A percentile compares a stretch with the other conserved stretches of the same genome.
Evolutionary conservation across 805 yeast species (phyloP).

Genomic region (Candida broadrunensis): DNA sequence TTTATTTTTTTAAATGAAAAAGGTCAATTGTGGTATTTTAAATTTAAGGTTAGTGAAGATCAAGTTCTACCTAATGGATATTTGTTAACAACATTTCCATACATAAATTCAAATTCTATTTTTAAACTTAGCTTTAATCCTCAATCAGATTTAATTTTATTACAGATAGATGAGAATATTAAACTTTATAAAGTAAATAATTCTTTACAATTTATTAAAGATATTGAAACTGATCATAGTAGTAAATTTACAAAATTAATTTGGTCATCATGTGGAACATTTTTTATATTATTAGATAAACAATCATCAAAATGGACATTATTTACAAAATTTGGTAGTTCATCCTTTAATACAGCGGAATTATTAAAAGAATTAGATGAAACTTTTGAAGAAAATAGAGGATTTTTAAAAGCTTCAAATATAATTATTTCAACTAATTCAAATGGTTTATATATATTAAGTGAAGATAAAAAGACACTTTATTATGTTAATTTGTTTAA

Average conservation of each 20-base stretch:
- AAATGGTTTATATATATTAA: constrained; percentile 10
- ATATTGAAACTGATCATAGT: constrained; percentile 1
- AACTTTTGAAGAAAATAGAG: constrained; percentile 8
- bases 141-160: constrained; percentile 15
- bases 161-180: constrained; percentile 8
- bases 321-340: constrained; percentile 32
- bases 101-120: too few relatives aligned
- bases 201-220: constrained; percentile 10
- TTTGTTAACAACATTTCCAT: constrained; percentile 6
- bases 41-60: constrained; percentile 6
- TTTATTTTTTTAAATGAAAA: constrained; percentile 25
- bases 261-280: constrained; percentile 39
- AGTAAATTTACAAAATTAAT: constrained; percentile 4
- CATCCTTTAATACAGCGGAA: constrained; percentile 23
- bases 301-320: constrained; percentile 27
- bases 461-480: constrained; percentile 13
- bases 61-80: constrained; percentile 13
- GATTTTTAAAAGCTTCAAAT: constrained; percentile 22
- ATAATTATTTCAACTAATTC: constrained; percentile 26
- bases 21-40: constrained; percentile 23
- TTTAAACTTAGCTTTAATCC: constrained; percentile 19
- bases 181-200: constrained; percentile 8
- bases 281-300: constrained; percentile 18
- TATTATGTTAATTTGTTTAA: constrained; percentile 19
- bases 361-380: constrained; percentile 19